Base-by-base conservation (phyloP, 2,329 filamentous ascomycete species). In the Aspergillus arachidicola region DNA sequence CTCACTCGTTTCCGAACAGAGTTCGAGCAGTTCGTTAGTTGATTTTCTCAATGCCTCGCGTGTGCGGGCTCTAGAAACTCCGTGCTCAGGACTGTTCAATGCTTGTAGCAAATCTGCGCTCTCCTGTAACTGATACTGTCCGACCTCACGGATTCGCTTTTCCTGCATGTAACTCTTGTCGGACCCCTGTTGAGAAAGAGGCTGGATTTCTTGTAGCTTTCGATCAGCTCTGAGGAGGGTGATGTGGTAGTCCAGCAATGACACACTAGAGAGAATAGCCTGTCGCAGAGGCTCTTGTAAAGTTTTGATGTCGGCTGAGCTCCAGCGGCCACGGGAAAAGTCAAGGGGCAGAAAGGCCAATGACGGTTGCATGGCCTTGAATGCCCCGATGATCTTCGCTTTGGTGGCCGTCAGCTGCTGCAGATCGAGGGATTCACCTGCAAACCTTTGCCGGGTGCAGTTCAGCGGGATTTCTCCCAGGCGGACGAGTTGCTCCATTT, bases 331-430 rank as follows among this genome's bases (percentile, higher is more conserved):
- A 9, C 80, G 73, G 0, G 81, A 83, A 12, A 83, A 72, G 62
- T 84, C 82, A 1, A 84, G 66, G 0, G 79, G 81, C 0, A 84
- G 69, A 57, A 84, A 84, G 0, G 69, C 78, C 0, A 83, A 57
- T 0, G 75, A 67, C 0, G 80, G 79, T 16, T 78, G 74, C 43
- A 80, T 72, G 1, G 71, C 71, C 53, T 79, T 81, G 62, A 78
- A 80, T 0, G 71, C 62, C 0, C 60, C 72, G 6, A 83, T 76
- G 46, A 76, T 73, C 10, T 72, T 67, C 0, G 65, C 66, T 45
- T 73, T 76, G 0, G 81, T 66, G 6, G 72, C 67, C 0, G 69
- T 67, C 1, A 80, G 41, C 2, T 71, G 61, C 16, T 68, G 43
- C 2, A 68, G 11, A 1, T 71, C 62, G 4, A 71, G 34, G 2